Evolutionary conservation across 495 filamentous ascomycete genomes (phyloP), one percentile per base, ranked within the genome.

Genomic region (Trichoderma asperelloides): DNA sequence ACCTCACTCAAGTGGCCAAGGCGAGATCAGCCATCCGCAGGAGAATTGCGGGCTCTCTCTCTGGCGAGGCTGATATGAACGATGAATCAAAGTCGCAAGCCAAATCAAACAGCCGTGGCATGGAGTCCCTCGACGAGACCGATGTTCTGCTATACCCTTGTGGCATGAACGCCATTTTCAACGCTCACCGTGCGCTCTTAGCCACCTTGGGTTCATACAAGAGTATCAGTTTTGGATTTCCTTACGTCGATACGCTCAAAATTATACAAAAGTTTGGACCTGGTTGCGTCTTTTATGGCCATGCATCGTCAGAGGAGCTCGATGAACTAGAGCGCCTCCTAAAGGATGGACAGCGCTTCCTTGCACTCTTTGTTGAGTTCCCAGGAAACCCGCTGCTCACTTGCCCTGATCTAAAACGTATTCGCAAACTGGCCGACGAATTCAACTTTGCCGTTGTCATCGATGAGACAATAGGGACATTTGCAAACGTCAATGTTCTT

Each of bases 381-480:
- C 95, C 95, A 0, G 89, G 92, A 2, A 98, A 98, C 74, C 95
- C 95, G 11, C 81, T 97, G 23, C 81, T 98, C 13, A 89, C 87
- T 66, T 89, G 91, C 21, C 94, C 96, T 0, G 87, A 98, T 75
- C 83, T 98, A 21, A 77, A 77, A 62, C 88, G 93, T 16, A 96
- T 98, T 67, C 86, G 89, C 28, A 71, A 75, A 11, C 79, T 98
- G 23, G 94, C 93, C 9, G 88, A 96, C 72, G 83, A 82, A 64
- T 95, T 92, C 78, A 88, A 91, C 73, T 98, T 98, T 77, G 90
- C 86, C 9, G 88, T 98, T 11, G 90, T 98, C 40, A 86, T 97
- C 25, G 95, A 98, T 77, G 95, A 98, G 75, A 98, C 95, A 3
- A 89, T 98, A 64, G 93, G 95, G 70, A 98, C 94, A 66, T 96